A percentile compares a stretch with the other conserved stretches of the same genome.
Evolutionary conservation across 305 asterid species (phyloP).

Genomic region (Solanum aculeatissimum): DNA sequence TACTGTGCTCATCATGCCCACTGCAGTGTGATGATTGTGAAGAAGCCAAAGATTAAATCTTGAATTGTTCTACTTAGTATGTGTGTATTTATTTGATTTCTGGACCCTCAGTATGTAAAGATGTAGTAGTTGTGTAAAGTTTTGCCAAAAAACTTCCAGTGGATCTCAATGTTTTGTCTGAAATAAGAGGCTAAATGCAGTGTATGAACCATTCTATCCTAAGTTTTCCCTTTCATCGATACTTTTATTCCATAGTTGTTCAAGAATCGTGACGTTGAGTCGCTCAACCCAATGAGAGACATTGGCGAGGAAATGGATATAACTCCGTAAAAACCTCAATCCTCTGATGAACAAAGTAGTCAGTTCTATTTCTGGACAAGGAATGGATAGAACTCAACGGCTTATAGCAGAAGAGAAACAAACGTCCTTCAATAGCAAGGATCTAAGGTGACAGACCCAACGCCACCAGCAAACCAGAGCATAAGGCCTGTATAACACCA

Average conservation of each 20-base stretch:
- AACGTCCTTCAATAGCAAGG: neutral
- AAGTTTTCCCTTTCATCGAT: neutral
- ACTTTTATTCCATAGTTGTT: too few relatives aligned
- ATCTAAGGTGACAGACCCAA: neutral
- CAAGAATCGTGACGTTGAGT: too few relatives aligned
- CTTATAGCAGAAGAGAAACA: neutral
- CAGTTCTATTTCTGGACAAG: neutral
- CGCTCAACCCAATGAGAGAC: too few relatives aligned
- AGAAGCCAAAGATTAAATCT: slow-evolving; percentile 55
- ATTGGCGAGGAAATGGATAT: neutral
- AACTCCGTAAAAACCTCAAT: neutral
- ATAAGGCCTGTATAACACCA: too few relatives aligned
- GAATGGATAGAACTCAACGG: neutral
- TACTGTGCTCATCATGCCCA: slow-evolving; percentile 87
- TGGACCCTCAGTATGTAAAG: neutral
- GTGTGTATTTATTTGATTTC: neutral
- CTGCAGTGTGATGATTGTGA: slow-evolving; percentile 89
- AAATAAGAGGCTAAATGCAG: neutral
- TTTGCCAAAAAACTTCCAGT: neutral
- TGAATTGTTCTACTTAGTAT: neutral
- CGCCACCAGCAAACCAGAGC: neutral
- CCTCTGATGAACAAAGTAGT: neutral
- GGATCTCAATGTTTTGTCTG: neutral
- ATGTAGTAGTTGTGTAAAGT: neutral
- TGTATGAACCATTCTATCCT: neutral